Conservation (phyloP, 495 filamentous ascomycete genomes). For the Penicillium angulare region DNA sequence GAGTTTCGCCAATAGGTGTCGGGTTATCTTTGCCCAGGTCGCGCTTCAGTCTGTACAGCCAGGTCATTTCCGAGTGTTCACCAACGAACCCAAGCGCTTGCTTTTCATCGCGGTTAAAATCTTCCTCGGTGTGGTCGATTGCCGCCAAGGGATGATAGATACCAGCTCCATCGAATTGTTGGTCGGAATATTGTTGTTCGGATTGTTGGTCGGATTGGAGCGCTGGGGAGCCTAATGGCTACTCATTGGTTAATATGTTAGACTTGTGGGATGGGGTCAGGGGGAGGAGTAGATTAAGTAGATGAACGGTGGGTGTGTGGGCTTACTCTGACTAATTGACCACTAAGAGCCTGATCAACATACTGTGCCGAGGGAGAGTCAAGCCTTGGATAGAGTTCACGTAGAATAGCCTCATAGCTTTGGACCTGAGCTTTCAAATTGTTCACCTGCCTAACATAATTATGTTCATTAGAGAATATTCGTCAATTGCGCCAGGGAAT, state of each 20-base stretch:
- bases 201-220: constrained; percentile 8
- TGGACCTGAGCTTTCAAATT: constrained; percentile 38
- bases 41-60: constrained; percentile 53
- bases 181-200: too few species aligned
- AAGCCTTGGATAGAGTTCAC: constrained; percentile 34
- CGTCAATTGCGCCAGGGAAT: neutral
- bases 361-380: constrained; percentile 31
- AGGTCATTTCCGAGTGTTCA: constrained; percentile 60
- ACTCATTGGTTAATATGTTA: neutral
- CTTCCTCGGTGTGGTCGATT: constrained; percentile 56
- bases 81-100: constrained; percentile 59
- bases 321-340: constrained; percentile 19
- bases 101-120: constrained; percentile 53
- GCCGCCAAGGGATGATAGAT: constrained; percentile 45
- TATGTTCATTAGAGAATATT: too few species aligned
- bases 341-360: constrained; percentile 34
- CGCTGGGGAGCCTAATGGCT: neutral
- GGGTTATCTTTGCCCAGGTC: constrained; percentile 28
- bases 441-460: constrained; percentile 35
- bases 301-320: neutral
- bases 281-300: neutral
- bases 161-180: constrained; percentile 26
- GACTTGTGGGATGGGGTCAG: neutral
- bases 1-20: constrained; percentile 12
- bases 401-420: constrained; percentile 34